These are phyloP conservation scores for Acanthochlamys bracteata DNA, from an alignment of 106 monocot genomes.

Conservation along the genomic window DNA sequence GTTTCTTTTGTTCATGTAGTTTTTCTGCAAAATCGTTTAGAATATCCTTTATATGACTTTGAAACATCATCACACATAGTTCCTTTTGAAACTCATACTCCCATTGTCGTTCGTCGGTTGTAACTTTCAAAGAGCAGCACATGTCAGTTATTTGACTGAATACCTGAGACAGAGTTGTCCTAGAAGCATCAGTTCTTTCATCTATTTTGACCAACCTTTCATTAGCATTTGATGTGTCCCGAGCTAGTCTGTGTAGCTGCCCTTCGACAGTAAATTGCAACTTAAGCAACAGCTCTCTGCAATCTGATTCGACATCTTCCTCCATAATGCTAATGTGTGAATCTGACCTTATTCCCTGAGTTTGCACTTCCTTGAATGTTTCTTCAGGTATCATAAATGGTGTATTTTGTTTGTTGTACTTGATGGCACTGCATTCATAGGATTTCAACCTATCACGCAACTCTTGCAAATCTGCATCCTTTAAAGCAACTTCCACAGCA, in stretches of 20 bases:
- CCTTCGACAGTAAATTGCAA: conserved; percentile 37
- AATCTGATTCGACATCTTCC: conserved; percentile 2
- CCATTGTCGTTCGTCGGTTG: conserved; percentile 39
- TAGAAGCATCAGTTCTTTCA: conserved; percentile 35
- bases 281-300: conserved; percentile 16
- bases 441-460: conserved; percentile 31
- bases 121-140: conserved; percentile 17
- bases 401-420: not conserved
- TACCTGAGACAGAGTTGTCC: conserved; percentile 11
- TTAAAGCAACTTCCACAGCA: conserved; percentile 40
- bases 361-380: not conserved
- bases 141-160: conserved; percentile 28
- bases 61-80: conserved; percentile 25
- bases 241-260: conserved; percentile 39
- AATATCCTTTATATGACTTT: conserved; percentile 33
- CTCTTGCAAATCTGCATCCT: conserved; percentile 40
- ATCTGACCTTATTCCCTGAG: not conserved
- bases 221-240: not conserved
- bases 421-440: conserved; percentile 11
- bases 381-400: not conserved
- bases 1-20: conserved; percentile 33
- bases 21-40: conserved; percentile 38
- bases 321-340: not conserved
- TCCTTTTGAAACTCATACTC: conserved; percentile 59
- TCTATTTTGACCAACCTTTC: conserved; percentile 24